phyloP scores from a whole-genome alignment of 2,329 filamentous ascomycete species.

The Arachnopeziza araneosa region DNA sequence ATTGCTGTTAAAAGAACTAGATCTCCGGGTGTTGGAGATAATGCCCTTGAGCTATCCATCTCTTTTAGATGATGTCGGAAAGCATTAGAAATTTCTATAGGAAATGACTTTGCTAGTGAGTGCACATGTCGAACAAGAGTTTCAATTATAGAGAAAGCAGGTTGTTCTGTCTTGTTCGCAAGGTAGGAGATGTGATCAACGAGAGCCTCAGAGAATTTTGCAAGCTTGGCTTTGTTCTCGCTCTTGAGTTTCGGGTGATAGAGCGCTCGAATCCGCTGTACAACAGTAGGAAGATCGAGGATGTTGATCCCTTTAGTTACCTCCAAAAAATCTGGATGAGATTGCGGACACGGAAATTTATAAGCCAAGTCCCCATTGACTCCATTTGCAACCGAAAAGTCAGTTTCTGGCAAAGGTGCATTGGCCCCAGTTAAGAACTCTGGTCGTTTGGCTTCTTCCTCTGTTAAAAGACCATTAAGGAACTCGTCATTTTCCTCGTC shows the following conservation, averaged over 20 bases:
- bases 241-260: constrained; percentile 82
- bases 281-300: constrained; percentile 66
- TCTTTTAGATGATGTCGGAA: constrained; percentile 69
- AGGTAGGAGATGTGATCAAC: constrained; percentile 56
- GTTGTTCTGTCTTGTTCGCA: constrained; percentile 37
- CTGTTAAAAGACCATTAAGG: constrained; percentile 59
- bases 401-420: constrained; percentile 38
- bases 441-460: constrained; percentile 49
- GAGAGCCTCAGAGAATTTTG: constrained; percentile 59
- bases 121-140: constrained; percentile 83
- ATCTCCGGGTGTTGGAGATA: constrained; percentile 60
- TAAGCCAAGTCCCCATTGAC: constrained; percentile 61
- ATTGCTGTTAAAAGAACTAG: constrained; percentile 79
- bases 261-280: constrained; percentile 87
- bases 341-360: constrained; percentile 80
- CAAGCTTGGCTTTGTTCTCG: constrained; percentile 78
- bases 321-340: constrained; percentile 65
- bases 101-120: constrained; percentile 82
- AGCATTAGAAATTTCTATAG: constrained; percentile 67
- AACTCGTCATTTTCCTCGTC: constrained; percentile 62
- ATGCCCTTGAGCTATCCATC: constrained; percentile 43
- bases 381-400: constrained; percentile 31
- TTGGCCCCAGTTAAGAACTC: constrained; percentile 44
- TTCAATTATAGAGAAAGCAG: constrained; percentile 67
- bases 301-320: constrained; percentile 56